phyloP scores from a whole-genome alignment of 192 early-diverging fungal species.

The Piromyces finnis region DNA sequence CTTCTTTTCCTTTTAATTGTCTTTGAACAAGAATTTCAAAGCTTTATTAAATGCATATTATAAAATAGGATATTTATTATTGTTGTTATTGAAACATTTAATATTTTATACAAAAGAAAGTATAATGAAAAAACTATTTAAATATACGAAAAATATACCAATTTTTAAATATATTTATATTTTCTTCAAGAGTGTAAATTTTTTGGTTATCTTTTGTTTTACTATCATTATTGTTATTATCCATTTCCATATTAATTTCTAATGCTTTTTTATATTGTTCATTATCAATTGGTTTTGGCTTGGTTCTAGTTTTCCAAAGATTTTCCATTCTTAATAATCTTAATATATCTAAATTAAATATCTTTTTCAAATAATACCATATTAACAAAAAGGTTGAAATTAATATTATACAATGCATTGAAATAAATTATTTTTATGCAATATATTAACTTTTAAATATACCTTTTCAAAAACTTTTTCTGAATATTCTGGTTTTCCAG shows the following conservation, averaged over 20 bases:
- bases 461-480: not conserved
- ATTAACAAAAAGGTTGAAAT: too few species aligned
- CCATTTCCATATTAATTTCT: not conserved
- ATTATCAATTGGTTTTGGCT: slow-evolving; percentile 51
- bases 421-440: too few species aligned
- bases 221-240: slow-evolving; percentile 2
- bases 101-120: too few species aligned
- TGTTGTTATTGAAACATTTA: too few species aligned
- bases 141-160: slow-evolving; percentile 37
- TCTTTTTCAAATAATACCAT: slow-evolving; percentile 6
- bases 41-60: too few species aligned
- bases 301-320: slow-evolving; percentile 62
- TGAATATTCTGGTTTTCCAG: not conserved
- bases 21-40: slow-evolving; percentile 24
- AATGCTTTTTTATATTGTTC: slow-evolving; percentile 1
- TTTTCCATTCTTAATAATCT: slow-evolving; percentile 68
- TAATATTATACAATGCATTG: too few species aligned
- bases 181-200: slow-evolving; percentile 51
- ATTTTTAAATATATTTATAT: slow-evolving; percentile 44
- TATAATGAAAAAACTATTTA: too few species aligned
- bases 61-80: too few species aligned
- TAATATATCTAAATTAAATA: slow-evolving; percentile 64
- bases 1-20: slow-evolving; percentile 15
- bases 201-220: slow-evolving; percentile 41
- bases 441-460: not conserved